Percentiles rank a stretch among this genome's conserved stretches.
Evolutionary conservation across 2,329 filamentous ascomycete species (phyloP).

Genomic region (Cyphellophora attinorum): DNA sequence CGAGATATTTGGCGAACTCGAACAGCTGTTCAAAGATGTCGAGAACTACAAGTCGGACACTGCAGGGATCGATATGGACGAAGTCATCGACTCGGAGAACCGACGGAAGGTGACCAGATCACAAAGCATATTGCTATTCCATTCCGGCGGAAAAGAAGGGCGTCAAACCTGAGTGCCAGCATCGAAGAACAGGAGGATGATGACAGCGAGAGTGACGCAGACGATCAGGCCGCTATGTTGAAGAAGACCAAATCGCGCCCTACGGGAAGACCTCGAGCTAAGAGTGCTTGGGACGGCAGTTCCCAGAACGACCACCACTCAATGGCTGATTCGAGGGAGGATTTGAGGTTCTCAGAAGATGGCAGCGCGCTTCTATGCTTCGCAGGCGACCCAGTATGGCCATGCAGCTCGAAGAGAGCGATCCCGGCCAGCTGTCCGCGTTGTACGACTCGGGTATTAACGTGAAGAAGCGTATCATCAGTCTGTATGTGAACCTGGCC

Average conservation of each 20-base stretch:
- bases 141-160: conserved; percentile 35
- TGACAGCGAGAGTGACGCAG: conserved; percentile 29
- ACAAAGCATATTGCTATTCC: conserved; percentile 45
- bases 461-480: conserved; percentile 82
- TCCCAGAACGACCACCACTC: conserved; percentile 7
- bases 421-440: conserved; percentile 64
- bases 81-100: conserved; percentile 31
- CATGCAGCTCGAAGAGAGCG: conserved; percentile 54
- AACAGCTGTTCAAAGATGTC: conserved; percentile 66
- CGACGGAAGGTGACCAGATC: conserved; percentile 30
- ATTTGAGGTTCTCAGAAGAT: conserved; percentile 46
- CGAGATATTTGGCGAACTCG: conserved; percentile 74
- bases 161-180: conserved; percentile 34
- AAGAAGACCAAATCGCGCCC: conserved; percentile 20
- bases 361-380: conserved; percentile 40
- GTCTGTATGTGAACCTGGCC: conserved; percentile 82
- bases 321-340: conserved; percentile 26
- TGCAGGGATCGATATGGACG: conserved; percentile 33
- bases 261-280: conserved; percentile 21
- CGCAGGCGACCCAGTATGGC: conserved; percentile 55
- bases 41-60: conserved; percentile 55
- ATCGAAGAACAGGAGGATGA: conserved; percentile 47
- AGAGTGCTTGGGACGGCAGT: conserved; percentile 17
- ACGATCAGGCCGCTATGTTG: conserved; percentile 16
- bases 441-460: conserved; percentile 67